Conservation (phyloP, 768 basidiomycete genomes). For the Boletellus emodensis region DNA sequence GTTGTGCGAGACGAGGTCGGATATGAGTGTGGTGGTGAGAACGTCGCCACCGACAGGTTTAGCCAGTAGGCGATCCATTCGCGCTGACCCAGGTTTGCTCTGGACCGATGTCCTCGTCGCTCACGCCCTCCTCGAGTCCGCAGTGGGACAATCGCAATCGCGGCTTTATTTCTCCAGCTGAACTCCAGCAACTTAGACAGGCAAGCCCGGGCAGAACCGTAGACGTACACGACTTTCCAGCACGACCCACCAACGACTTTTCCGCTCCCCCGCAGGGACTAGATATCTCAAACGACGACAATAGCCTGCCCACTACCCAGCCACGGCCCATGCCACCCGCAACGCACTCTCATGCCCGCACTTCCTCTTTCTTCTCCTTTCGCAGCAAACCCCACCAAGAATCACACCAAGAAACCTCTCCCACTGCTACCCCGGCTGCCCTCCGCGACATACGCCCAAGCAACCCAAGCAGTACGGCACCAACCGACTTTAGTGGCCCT, state of each 20-base stretch:
- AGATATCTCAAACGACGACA: constrained; percentile 18
- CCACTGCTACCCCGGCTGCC: constrained; percentile 12
- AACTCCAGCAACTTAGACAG: constrained; percentile 33
- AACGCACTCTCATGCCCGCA: constrained; percentile 43
- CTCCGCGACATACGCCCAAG: constrained; percentile 15
- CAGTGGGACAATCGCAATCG: constrained; percentile 35
- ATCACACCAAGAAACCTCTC: constrained; percentile 12
- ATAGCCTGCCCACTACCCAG: constrained; percentile 17
- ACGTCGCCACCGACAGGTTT: not conserved
- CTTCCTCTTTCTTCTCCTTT: constrained; percentile 67
- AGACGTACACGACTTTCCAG: constrained; percentile 34
- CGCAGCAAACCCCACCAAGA: constrained; percentile 36
- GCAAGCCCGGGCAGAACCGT: constrained; percentile 26
- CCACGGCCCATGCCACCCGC: constrained; percentile 25
- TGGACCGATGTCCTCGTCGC: constrained; percentile 16
- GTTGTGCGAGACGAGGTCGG: not conserved
- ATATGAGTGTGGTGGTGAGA: constrained; percentile 4
- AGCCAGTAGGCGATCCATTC: constrained; percentile 7
- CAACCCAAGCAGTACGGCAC: constrained; percentile 7
- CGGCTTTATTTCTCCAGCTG: constrained; percentile 33
- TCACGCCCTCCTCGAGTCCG: constrained; percentile 27
- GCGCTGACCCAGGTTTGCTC: not conserved
- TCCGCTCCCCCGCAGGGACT: constrained; percentile 9
- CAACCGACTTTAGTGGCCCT: constrained; percentile 21
- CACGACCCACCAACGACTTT: constrained; percentile 22